Evolutionary conservation across 495 filamentous ascomycete genomes (phyloP), one percentile per base, ranked within the genome.

Genomic region (Daldinia vernicosa): DNA sequence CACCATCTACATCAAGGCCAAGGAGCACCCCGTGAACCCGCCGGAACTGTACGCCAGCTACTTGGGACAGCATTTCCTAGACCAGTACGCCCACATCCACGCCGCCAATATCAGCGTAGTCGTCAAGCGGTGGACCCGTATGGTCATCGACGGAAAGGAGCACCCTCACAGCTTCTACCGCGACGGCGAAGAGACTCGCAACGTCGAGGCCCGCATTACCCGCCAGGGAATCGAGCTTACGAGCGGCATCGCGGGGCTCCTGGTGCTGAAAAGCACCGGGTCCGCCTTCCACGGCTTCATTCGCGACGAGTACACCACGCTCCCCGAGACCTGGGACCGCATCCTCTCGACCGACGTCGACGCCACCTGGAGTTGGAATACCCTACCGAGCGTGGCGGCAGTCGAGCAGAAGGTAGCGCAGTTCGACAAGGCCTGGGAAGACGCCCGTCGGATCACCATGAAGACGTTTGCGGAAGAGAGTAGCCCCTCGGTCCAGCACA

Each of bases 101-200:
- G 84, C 83, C 39, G 92, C 94, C 24, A 87, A 97, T 77, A 84
- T 95, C 79, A 90, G 89, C 70, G 86, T 98, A 75, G 81, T 89
- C 66, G 92, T 91, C 35, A 93, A 97, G 84, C 89, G 93, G 63
- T 99, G 95, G 95, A 92, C 93, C 60, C 91, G 95, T 74, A 91
- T 98, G 87, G 83, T 81, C 45, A 83, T 98, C 70, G 92, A 95
- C 74, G 95, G 93, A 75, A 89, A 91, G 80, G 92, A 93, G 37
- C 95, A 99, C 83, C 93, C 95, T n/a, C 95, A 99, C 86, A 93
- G 91, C 45, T 99, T 98, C 86, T 84, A 92, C 79, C 91, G 94
- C 66, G 94, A 98, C 79, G 89, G 95, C 81, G 80, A 88, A 65
- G 95, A 99, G 82, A 95, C 89, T 63, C 90, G 95, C 76, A 89